Base-by-base conservation (phyloP, 345 rosid species). In the Erodium maritimum region DNA sequence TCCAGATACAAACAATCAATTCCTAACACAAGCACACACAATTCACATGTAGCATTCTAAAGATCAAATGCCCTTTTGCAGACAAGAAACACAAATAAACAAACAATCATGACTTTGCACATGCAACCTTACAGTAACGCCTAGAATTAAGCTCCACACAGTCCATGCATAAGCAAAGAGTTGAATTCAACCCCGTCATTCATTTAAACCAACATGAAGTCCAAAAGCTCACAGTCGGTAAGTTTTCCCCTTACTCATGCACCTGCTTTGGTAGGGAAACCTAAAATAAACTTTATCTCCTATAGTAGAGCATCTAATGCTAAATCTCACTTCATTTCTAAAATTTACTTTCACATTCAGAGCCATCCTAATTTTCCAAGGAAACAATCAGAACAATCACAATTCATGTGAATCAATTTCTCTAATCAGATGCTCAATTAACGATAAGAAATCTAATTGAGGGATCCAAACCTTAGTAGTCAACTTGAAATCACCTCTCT, bases 381-480 rank as follows among this genome's bases (percentile, higher is more conserved):
- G 3, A 10, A 42, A 2, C 17, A 42, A 42, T 42, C 48, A 42
- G 48, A 42, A 42, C 48, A 42, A 42, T 42, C 48, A 42, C 0
- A 10, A 42, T 42, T 12, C 12, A 42, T 7, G 12, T 1, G 48
- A 42, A 42, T 42, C 5, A 42, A 42, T 42, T 37, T 37, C 46
- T 37, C 11, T 37, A 37, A 12, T 12, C 46, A 37, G 14, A 37
- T 37, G 13, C 46, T 4, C 46, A 29, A 3, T 29, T 8, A 29
- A 29, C 34, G 8, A 29, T 8, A 37, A 37, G 46, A 42, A 3
- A 42, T 42, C 17, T 16, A 42, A 42, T 10, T 24, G 17, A 1
- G 11, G 45, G 55, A 48, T n/a, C 37, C 12, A 58, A 51, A 85
- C 88, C 91, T 80, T 82, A 19, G 82, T 64, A 52, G 75, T 56